Percentiles rank a stretch among this genome's conserved stretches.
Evolutionary conservation across 176 grass and related monocot genomes (phyloP).

Genomic region (Aegilops speltoides): DNA sequence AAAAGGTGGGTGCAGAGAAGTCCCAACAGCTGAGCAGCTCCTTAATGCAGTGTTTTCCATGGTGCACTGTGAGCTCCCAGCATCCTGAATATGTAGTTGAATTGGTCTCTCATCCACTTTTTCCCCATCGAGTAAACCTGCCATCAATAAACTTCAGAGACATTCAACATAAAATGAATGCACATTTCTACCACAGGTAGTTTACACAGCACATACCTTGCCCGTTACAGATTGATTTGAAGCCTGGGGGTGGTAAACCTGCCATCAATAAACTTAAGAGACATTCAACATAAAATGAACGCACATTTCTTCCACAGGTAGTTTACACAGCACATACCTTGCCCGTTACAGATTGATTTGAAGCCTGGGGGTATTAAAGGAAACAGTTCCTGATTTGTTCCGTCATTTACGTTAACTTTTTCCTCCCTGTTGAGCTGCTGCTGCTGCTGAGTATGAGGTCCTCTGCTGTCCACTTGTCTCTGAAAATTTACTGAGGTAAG

Average conservation of each 20-base stretch:
- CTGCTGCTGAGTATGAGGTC: background rate
- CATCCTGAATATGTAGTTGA: background rate
- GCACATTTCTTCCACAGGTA: background rate
- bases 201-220: constrained; percentile 16
- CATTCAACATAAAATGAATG: constrained; percentile 1
- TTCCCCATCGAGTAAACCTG: background rate
- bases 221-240: constrained; percentile 12
- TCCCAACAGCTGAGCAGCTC: constrained; percentile 15
- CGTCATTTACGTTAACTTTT: background rate
- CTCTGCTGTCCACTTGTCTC: background rate
- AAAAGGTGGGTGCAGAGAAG: constrained; percentile 1
- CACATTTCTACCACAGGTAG: background rate
- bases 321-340: constrained; percentile 15
- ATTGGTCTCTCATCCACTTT: constrained; percentile 15
- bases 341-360: constrained; percentile 12
- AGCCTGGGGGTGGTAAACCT: background rate
- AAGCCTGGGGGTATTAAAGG: constrained; percentile 9
- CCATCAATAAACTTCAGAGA: constrained; percentile 1
- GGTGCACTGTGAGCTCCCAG: background rate
- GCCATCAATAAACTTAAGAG: background rate
- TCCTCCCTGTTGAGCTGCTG: constrained; percentile 12
- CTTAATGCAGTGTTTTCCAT: background rate
- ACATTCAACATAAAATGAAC: constrained; percentile 8
- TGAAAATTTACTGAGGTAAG: constrained; percentile 6
- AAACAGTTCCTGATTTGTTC: constrained; percentile 22